These are phyloP conservation scores for Amanita pallidorosea DNA, from an alignment of 768 basidiomycete genomes.

Conservation along the genomic window DNA sequence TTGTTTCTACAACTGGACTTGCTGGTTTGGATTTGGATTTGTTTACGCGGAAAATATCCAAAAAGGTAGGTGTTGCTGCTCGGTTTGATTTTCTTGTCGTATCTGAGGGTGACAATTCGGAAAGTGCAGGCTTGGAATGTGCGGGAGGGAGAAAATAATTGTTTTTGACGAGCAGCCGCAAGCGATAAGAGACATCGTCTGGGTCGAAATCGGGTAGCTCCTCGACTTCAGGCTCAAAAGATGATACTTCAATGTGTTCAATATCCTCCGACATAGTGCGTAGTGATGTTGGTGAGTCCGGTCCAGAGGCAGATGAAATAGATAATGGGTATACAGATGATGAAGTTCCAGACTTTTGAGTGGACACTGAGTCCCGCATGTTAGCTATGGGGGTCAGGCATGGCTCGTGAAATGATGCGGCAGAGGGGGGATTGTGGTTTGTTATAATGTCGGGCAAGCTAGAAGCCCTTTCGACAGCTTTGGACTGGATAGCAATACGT, in stretches of 20 bases:
- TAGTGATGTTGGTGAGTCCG: slow-evolving; percentile 58
- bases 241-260: slow-evolving; percentile 32
- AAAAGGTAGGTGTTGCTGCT: slow-evolving; percentile 41
- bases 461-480: slow-evolving; percentile 20
- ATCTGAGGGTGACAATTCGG: slow-evolving; percentile 41
- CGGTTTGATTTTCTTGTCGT: slow-evolving; percentile 35
- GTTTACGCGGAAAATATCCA: slow-evolving; percentile 63
- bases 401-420: slow-evolving; percentile 40
- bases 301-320: slow-evolving; percentile 50
- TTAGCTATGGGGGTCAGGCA: slow-evolving; percentile 28
- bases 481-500: slow-evolving; percentile 16
- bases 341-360: slow-evolving; percentile 55
- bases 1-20: slow-evolving; percentile 27
- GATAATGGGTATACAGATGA: slow-evolving; percentile 75
- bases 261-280: slow-evolving; percentile 38
- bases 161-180: slow-evolving; percentile 77
- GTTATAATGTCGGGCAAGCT: slow-evolving; percentile 21
- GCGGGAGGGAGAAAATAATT: slow-evolving; percentile 86
- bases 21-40: slow-evolving; percentile 57
- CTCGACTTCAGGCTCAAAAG: slow-evolving; percentile 37
- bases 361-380: slow-evolving; percentile 47
- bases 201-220: slow-evolving; percentile 43
- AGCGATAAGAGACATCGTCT: slow-evolving; percentile 79
- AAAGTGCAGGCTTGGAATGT: slow-evolving; percentile 67
- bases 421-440: slow-evolving; percentile 26